Base-by-base conservation (phyloP, 352 stramenopile genomes). In the Pythium aristosporum region DNA sequence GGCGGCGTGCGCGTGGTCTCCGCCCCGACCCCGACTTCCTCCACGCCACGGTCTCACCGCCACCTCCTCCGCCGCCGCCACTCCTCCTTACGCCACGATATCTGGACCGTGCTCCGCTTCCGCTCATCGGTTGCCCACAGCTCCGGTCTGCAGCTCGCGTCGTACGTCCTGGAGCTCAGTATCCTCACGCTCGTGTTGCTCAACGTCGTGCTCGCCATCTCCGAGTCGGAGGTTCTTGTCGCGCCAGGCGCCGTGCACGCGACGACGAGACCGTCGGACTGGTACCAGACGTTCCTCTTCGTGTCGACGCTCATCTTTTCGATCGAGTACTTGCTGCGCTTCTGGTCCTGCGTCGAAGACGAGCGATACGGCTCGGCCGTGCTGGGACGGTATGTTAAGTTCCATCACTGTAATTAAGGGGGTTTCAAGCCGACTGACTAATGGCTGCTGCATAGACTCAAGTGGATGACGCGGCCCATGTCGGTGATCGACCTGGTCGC, bases 301-400 rank as follows among this genome's bases (percentile, higher is more conserved):
- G 52, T 85, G 7, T 94, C 85, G 12, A 90, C 81, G 10, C 66
- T 58, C 11, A 74, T 92, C 23, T 94, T 94, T 52, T 86, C 83
- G 0, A 54, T 90, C 15, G 85, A 94, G 59, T 92, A 94, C 58
- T 5, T 74, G 10, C 67, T 92, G 20, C 81, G 85, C 1, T 63
- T 91, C 11, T 94, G 85, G 85, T 85, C 85, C 20, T 94, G 85
- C 42, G 77, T 92, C 36, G 85, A 91, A 66, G 85, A 94, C 61
- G 67, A 86, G 11, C 71, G 81, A 21, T 92, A 77, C 51, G 65
- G 67, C 20, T 71, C 80, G 54, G 67, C 76, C 30, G 25, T 91
- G 3, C 62, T 76, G 18, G 82, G 82, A 47, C 63, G 85, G 84
- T 89, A 47, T 21, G 44, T n/a, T 13, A 16, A 10, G 11, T 34